These are phyloP conservation scores for Hymenoscyphus fraxineus DNA, from an alignment of 2,329 filamentous ascomycete genomes.

Conservation along the genomic window DNA sequence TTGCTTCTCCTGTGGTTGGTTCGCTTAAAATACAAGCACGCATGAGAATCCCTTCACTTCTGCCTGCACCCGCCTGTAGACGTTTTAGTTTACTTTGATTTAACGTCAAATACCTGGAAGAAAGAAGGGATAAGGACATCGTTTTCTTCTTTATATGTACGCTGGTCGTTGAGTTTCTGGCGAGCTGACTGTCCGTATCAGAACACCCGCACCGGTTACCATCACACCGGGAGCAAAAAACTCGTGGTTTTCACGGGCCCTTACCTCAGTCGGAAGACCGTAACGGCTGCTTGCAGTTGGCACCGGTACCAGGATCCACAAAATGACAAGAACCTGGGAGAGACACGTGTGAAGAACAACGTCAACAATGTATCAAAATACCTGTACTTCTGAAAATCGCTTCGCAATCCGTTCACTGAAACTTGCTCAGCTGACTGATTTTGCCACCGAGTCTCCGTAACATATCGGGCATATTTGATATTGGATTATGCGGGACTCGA, in stretches of 20 bases:
- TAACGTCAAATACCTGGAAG: neutral
- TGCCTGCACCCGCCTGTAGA: neutral
- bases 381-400: neutral
- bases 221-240: neutral
- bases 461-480: neutral
- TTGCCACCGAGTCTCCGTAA: neutral
- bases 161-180: neutral
- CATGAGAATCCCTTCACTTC: neutral
- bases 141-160: neutral
- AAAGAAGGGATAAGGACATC: neutral
- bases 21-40: neutral
- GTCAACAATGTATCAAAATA: neutral
- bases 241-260: neutral
- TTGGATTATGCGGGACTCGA: neutral
- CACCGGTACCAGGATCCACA: neutral
- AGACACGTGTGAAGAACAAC: neutral
- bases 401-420: neutral
- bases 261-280: neutral
- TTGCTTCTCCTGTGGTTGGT: neutral
- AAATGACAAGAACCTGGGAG: neutral
- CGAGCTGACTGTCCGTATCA: neutral
- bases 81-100: neutral
- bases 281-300: neutral
- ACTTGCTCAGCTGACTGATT: neutral
- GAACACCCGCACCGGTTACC: neutral